phyloP scores from a whole-genome alignment of 2,329 filamentous ascomycete species.

The Pyrenophora graminea region DNA sequence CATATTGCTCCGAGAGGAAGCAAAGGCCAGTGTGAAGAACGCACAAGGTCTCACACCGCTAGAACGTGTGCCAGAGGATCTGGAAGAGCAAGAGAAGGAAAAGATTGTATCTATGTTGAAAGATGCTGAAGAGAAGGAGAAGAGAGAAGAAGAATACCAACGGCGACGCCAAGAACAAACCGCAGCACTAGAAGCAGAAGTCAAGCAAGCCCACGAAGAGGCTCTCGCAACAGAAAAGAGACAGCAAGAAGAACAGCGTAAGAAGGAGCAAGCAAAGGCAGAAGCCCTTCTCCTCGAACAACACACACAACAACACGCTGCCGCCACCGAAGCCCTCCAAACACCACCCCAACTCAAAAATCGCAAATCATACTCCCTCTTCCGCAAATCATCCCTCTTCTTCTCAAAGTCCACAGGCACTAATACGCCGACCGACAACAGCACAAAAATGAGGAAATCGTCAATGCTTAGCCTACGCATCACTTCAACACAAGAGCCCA shows the following conservation, averaged over 20 bases:
- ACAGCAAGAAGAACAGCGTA: constrained; percentile 4
- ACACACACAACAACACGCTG: too few species aligned
- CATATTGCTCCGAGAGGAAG: constrained; percentile 24
- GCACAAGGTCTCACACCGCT: constrained; percentile 22
- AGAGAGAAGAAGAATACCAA: constrained; percentile 8
- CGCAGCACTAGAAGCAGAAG: constrained; percentile 10
- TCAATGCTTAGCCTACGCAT: constrained; percentile 22
- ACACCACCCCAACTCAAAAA: neutral
- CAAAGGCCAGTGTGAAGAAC: constrained; percentile 23
- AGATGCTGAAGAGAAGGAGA: constrained; percentile 22
- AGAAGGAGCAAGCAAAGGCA: neutral
- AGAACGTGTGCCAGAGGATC: constrained; percentile 15
- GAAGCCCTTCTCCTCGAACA: neutral
- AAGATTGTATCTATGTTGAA: constrained; percentile 30
- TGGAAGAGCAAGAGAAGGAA: constrained; percentile 22
- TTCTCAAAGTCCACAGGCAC: constrained; percentile 5
- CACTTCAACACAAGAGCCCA: constrained; percentile 2
- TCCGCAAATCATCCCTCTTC: constrained; percentile 16
- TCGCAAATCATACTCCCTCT: constrained; percentile 5
- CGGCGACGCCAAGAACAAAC: constrained; percentile 9
- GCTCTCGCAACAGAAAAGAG: constrained; percentile 3
- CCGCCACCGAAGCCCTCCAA: neutral
- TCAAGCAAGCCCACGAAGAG: constrained; percentile 12
- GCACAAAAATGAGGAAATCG: constrained; percentile 14
- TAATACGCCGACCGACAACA: neutral